Conservation (phyloP, 352 stramenopile genomes). For the Globisporangium perplexum region DNA sequence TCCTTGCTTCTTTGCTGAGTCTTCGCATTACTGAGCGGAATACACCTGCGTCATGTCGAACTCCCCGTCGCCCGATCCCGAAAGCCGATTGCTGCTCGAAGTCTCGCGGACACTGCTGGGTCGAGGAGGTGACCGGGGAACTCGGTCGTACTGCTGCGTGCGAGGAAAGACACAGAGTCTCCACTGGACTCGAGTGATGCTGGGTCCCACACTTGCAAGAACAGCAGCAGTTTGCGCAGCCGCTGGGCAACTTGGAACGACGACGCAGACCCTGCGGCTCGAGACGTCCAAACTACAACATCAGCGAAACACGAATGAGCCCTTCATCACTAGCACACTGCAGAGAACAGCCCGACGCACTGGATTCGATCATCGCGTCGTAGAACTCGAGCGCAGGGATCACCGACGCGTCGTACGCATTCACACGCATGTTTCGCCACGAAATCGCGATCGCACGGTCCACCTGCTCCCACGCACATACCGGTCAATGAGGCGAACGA, state of each 20-base stretch:
- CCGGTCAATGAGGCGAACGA: not conserved
- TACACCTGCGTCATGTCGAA: no score
- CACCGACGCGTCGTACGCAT: conserved; percentile 28
- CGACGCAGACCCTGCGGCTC: conserved; percentile 10
- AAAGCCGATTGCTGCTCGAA: conserved; percentile 40
- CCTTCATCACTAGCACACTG: not conserved
- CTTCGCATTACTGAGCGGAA: no score
- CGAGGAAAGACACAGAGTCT: conserved; percentile 23
- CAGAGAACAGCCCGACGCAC: conserved; percentile 7
- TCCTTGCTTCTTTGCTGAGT: no score
- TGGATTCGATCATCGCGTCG: conserved; percentile 28
- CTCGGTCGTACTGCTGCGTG: conserved; percentile 13
- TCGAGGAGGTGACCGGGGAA: conserved; percentile 37
- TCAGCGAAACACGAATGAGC: not conserved
- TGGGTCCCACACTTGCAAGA: conserved; percentile 51
- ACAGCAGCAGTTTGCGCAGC: conserved; percentile 43
- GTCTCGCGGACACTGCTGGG: conserved; percentile 8
- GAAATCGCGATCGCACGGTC: conserved; percentile 41
- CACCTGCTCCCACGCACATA: conserved; percentile 14
- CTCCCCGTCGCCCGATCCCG: not conserved
- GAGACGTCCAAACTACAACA: conserved; percentile 21
- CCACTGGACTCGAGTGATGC: conserved; percentile 15
- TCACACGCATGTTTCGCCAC: conserved; percentile 35
- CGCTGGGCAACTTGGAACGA: conserved; percentile 40
- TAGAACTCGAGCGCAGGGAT: conserved; percentile 43